Conservation (phyloP, 352 stramenopile species). For the Globisporangium apiculatum region DNA sequence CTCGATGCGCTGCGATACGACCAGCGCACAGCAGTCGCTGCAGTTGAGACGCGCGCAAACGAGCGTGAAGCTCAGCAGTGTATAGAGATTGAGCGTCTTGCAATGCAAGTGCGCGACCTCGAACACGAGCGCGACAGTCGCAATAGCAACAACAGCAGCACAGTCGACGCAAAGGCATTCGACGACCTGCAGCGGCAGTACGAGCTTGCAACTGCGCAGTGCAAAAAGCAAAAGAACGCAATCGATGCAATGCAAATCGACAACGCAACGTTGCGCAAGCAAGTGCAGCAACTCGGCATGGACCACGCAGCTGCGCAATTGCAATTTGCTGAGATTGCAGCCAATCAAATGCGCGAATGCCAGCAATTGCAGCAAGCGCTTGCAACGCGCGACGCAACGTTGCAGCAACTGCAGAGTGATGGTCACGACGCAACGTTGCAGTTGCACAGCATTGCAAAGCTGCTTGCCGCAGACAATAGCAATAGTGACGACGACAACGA, state of each 20-base stretch:
- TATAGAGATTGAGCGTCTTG: not conserved
- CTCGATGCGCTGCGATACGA: not conserved
- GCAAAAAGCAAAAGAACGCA: slow-evolving; percentile 25
- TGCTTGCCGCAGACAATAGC: too few species aligned
- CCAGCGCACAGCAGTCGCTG: not conserved
- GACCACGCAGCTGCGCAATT: slow-evolving; percentile 46
- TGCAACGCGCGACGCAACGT: too few species aligned
- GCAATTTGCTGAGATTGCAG: slow-evolving; percentile 22
- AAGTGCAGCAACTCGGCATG: slow-evolving; percentile 43
- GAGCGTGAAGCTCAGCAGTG: not conserved
- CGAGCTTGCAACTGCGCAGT: slow-evolving; percentile 27
- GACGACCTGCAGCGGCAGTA: slow-evolving; percentile 18
- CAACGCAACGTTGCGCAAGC: slow-evolving; percentile 27
- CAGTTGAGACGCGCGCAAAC: not conserved
- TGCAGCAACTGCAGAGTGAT: too few species aligned
- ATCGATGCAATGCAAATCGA: slow-evolving; percentile 16
- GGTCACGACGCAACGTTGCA: too few species aligned
- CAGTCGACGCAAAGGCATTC: slow-evolving; percentile 5
- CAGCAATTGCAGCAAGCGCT: too few species aligned
- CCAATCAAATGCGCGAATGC: too few species aligned
- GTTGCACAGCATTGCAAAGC: too few species aligned
- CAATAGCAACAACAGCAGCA: slow-evolving; percentile 12
- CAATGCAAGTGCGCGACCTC: slow-evolving; percentile 23
- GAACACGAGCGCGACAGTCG: slow-evolving; percentile 20
- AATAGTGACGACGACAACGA: too few species aligned